Conservation (phyloP, 805 yeast genomes). For the Teunomyces barrocoloradensis region DNA sequence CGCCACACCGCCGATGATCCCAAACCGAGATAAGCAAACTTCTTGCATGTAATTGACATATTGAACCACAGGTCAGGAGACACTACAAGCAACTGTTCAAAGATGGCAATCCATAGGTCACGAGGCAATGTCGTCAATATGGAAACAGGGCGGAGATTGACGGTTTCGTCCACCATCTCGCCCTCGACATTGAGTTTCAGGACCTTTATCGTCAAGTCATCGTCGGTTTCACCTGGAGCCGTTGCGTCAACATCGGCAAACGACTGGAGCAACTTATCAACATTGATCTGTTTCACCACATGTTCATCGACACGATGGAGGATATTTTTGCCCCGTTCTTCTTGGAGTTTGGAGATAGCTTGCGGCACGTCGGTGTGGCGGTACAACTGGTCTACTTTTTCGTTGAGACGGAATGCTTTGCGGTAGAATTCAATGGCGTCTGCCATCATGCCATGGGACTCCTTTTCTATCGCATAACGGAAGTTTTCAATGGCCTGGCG, state of each 20-base stretch:
- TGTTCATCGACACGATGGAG: constrained; percentile 33
- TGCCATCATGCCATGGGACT: constrained; percentile 70
- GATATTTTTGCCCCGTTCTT: constrained; percentile 28
- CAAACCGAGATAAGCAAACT: constrained; percentile 57
- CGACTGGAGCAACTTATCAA: constrained; percentile 35
- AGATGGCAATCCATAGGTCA: constrained; percentile 54
- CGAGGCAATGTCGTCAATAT: constrained; percentile 44
- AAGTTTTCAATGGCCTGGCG: constrained; percentile 58
- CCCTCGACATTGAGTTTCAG: constrained; percentile 18
- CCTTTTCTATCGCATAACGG: constrained; percentile 70
- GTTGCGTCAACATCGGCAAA: constrained; percentile 30
- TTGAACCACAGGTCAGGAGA: constrained; percentile 67
- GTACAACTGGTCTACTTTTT: constrained; percentile 65
- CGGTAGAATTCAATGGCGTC: constrained; percentile 78
- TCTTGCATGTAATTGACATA: constrained; percentile 57
- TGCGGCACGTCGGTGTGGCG: constrained; percentile 53
- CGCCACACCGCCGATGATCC: constrained; percentile 50
- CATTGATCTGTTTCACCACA: constrained; percentile 39
- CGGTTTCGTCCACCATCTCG: constrained; percentile 17
- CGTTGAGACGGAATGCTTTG: constrained; percentile 59
- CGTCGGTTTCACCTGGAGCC: constrained; percentile 25
- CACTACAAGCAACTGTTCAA: constrained; percentile 42
- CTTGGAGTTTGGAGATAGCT: constrained; percentile 26
- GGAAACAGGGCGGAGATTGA: constrained; percentile 28
- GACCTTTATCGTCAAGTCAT: constrained; percentile 23